Percentiles rank a stretch among this genome's conserved stretches.
Conservation (phyloP, 768 basidiomycete species). For the Kwoniella heveanensis region DNA sequence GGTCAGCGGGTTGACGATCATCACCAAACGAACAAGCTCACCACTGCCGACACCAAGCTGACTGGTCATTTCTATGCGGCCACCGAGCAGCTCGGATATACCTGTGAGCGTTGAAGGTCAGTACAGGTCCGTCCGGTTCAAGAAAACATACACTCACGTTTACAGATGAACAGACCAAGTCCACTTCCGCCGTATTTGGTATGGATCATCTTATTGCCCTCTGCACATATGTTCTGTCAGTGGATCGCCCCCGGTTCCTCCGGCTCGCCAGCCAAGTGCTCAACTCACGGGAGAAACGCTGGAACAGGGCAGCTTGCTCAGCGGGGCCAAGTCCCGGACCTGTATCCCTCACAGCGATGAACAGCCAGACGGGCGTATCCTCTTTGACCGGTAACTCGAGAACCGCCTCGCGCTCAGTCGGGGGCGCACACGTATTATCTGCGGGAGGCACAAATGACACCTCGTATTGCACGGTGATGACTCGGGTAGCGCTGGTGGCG, state of each 20-base stretch:
- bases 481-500: slow-evolving; percentile 26
- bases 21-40: too few species aligned
- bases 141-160: slow-evolving; percentile 21
- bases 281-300: slow-evolving; percentile 37
- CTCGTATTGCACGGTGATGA: slow-evolving; percentile 42
- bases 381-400: slow-evolving; percentile 13
- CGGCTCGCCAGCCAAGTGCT: too few species aligned
- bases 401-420: background rate
- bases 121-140: too few species aligned
- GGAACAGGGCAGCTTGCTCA: slow-evolving; percentile 43
- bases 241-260: too few species aligned
- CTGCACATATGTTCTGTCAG: too few species aligned
- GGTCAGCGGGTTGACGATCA: background rate
- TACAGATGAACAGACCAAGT: slow-evolving; percentile 50
- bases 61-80: slow-evolving; percentile 45
- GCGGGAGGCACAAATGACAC: slow-evolving; percentile 33
- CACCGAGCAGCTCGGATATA: slow-evolving; percentile 45
- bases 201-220: slow-evolving; percentile 45
- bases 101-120: too few species aligned
- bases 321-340: slow-evolving; percentile 48
- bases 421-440: slow-evolving; percentile 27
- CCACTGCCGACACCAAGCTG: slow-evolving; percentile 36
- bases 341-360: slow-evolving; percentile 44
- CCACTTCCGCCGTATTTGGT: slow-evolving; percentile 51
- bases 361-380: slow-evolving; percentile 35